Evolutionary conservation across 305 asterid genomes (phyloP).

Genomic region (Solanum hybrid): DNA sequence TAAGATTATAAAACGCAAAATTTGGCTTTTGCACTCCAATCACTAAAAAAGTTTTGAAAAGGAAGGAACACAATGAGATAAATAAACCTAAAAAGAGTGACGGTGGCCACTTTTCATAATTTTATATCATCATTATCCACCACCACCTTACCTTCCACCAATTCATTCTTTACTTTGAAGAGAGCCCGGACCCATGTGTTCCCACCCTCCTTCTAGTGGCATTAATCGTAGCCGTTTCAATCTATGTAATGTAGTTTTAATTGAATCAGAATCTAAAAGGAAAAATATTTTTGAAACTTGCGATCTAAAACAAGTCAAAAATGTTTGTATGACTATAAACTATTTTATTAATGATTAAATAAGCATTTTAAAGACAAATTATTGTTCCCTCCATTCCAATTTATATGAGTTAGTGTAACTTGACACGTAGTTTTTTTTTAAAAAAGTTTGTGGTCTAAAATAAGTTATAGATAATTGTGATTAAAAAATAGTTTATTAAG

Average conservation of each 20-base stretch:
- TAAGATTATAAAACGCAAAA: conserved; percentile 5
- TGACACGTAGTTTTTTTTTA: neutral
- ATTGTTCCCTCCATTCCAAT: neutral
- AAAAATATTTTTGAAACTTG: neutral
- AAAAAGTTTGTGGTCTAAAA: too few species aligned
- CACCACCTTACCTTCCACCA: conserved; percentile 6
- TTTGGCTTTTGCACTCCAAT: conserved; percentile 1
- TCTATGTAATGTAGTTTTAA: neutral
- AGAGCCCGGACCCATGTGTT: conserved; percentile 34
- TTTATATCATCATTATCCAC: conserved; percentile 10
- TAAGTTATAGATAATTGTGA: neutral
- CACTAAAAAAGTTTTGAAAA: neutral
- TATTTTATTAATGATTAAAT: neutral
- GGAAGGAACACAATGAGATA: neutral
- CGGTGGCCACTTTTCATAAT: conserved; percentile 28
- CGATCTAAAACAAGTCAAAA: neutral
- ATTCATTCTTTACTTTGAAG: conserved; percentile 19
- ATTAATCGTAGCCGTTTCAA: neutral
- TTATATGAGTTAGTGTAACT: neutral
- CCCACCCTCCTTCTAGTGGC: conserved; percentile 13
- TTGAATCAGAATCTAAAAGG: neutral
- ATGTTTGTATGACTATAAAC: neutral
- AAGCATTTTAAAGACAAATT: neutral
- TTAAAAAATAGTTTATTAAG: too few species aligned
- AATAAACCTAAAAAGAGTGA: conserved; percentile 11